These are phyloP conservation scores for Sugiyamaella sp. DNA, from an alignment of 1,139 yeast species.

Conservation along the genomic window DNA sequence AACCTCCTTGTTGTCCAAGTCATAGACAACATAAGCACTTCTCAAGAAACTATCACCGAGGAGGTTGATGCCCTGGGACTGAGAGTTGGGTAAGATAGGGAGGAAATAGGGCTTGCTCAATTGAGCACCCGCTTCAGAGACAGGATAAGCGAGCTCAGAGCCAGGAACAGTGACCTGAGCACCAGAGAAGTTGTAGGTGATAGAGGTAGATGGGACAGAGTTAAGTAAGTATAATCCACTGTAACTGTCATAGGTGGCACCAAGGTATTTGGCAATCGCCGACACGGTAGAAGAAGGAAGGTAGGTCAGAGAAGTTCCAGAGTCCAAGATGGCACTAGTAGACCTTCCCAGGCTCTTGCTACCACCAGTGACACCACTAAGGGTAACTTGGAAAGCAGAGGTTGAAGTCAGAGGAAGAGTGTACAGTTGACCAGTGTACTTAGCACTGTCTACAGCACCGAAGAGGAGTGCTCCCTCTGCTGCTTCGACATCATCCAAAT, in stretches of 20 bases:
- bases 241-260: constrained; percentile 29
- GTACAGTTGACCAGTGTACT: constrained; percentile 51
- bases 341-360: background rate
- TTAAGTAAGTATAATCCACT: constrained; percentile 25
- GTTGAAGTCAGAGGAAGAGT: constrained; percentile 33
- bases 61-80: constrained; percentile 35
- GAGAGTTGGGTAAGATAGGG: constrained; percentile 30
- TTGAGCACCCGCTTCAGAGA: background rate
- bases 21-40: constrained; percentile 70
- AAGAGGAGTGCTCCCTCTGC: constrained; percentile 54
- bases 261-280: constrained; percentile 31
- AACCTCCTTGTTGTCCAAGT: constrained; percentile 61
- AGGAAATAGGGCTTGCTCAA: constrained; percentile 20
- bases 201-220: constrained; percentile 24
- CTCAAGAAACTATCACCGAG: constrained; percentile 73
- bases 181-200: constrained; percentile 35
- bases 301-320: constrained; percentile 40
- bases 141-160: constrained; percentile 26
- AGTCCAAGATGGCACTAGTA: constrained; percentile 36
- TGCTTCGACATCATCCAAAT: constrained; percentile 48
- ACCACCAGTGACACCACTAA: constrained; percentile 13
- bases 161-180: constrained; percentile 35
- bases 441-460: constrained; percentile 61
- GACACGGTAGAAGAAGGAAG: constrained; percentile 31
- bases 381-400: constrained; percentile 15